A percentile compares a stretch with the other conserved stretches of the same genome.
Conservation (phyloP, 345 rosid species). For the Pistacia integerrima region DNA sequence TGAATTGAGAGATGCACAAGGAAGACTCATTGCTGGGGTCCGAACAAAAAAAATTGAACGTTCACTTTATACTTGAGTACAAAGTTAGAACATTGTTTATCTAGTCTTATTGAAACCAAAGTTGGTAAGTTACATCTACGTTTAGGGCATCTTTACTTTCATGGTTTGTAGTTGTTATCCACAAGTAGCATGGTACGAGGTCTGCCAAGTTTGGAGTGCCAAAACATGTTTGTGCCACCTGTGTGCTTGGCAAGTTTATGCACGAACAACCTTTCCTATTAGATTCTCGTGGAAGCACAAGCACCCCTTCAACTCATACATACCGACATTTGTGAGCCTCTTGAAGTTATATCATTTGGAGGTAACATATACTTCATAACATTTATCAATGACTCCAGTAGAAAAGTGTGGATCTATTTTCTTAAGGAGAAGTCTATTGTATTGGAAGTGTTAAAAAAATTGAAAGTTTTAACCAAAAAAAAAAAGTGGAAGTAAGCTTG, state of each 20-base stretch:
- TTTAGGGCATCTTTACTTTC: neutral
- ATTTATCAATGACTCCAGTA: neutral
- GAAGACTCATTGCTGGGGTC: too few relatives aligned
- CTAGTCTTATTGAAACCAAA: too few relatives aligned
- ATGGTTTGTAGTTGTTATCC: neutral
- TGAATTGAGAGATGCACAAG: too few relatives aligned
- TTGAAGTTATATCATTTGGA: neutral
- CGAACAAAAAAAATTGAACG: too few relatives aligned
- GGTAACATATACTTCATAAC: neutral
- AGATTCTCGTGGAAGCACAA: neutral
- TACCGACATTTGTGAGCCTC: neutral
- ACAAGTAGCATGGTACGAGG: constrained; percentile 11
- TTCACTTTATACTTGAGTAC: too few relatives aligned
- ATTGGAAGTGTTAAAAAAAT: neutral
- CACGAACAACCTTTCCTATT: neutral
- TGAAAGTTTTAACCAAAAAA: neutral
- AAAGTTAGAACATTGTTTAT: too few relatives aligned
- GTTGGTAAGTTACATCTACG: too few relatives aligned
- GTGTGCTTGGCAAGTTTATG: neutral
- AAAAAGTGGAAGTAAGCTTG: neutral
- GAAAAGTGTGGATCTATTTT: constrained; percentile 4
- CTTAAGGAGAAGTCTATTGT: neutral
- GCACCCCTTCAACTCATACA: neutral
- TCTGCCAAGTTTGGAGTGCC: neutral
- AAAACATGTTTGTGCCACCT: neutral